These are phyloP conservation scores for Lichtheimia ornata DNA, from an alignment of 371 early-diverging fungal species.

Conservation along the genomic window DNA sequence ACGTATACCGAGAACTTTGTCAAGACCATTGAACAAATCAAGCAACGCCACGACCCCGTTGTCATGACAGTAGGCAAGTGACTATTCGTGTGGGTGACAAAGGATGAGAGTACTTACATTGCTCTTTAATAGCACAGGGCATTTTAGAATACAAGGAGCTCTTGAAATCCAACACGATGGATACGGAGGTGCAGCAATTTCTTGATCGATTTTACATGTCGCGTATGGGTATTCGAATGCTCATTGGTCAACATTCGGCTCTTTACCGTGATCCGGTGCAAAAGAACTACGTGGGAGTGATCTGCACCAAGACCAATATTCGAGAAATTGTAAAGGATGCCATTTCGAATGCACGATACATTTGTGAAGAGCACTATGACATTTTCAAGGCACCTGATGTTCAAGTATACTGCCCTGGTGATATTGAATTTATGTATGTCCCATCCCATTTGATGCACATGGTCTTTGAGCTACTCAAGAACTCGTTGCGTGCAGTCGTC, in stretches of 20 bases:
- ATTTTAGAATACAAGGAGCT: conserved; percentile 89
- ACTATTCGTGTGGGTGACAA: not conserved
- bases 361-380: conserved; percentile 94
- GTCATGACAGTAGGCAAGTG: conserved; percentile 82
- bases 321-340: conserved; percentile 85
- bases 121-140: conserved; percentile 71
- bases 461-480: conserved; percentile 98
- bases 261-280: conserved; percentile 66
- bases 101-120: not conserved
- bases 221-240: conserved; percentile 96
- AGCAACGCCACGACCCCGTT: conserved; percentile 92
- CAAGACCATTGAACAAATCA: conserved; percentile 85
- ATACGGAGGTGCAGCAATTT: conserved; percentile 88
- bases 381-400: conserved; percentile 84
- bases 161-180: conserved; percentile 59
- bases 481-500: conserved; percentile 94
- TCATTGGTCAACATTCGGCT: conserved; percentile 83
- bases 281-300: conserved; percentile 91
- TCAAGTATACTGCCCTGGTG: conserved; percentile 77
- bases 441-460: conserved; percentile 96
- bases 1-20: conserved; percentile 85
- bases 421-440: conserved; percentile 95
- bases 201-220: conserved; percentile 97
- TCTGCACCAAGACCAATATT: conserved; percentile 89
- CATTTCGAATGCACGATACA: conserved; percentile 90